A percentile compares a stretch with the other conserved stretches of the same genome.
Evolutionary conservation across 2,329 filamentous ascomycete species (phyloP).

Genomic region (Pseudogymnoascus sp.): DNA sequence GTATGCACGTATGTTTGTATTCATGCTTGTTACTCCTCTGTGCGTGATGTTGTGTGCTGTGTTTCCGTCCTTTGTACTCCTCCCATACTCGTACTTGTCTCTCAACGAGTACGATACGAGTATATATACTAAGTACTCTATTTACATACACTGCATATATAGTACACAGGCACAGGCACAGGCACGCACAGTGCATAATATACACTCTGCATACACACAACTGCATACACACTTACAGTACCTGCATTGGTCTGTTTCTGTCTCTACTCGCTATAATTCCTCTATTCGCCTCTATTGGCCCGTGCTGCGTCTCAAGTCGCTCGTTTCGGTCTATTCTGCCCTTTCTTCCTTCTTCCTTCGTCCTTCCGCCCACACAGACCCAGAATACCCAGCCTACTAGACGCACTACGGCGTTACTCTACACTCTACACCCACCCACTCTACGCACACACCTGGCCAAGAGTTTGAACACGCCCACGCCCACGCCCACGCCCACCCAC

Average conservation of each 20-base stretch:
- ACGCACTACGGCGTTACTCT: not conserved
- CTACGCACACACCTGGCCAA: not conserved
- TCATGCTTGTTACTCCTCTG: too few relatives aligned
- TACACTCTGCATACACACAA: not conserved
- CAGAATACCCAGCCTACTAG: too few relatives aligned
- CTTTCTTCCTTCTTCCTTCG: not conserved
- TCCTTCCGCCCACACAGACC: not conserved
- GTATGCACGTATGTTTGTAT: not conserved
- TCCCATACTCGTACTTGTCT: not conserved
- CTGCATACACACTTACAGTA: not conserved
- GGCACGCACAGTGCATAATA: too few relatives aligned
- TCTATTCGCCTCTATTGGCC: not conserved
- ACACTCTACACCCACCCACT: not conserved
- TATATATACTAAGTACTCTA: too few relatives aligned
- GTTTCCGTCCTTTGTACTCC: not conserved
- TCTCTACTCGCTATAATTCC: not conserved
- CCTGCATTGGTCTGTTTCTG: not conserved
- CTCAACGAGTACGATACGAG: too few relatives aligned
- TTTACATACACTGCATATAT: not conserved
- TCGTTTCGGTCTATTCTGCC: not conserved
- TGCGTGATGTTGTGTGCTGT: not conserved
- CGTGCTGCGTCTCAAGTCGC: not conserved
- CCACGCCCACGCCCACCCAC: not conserved
- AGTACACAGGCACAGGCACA: not conserved
- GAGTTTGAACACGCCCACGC: not conserved